Conservation (phyloP, 495 filamentous ascomycete species). For the Collariella sp. region DNA sequence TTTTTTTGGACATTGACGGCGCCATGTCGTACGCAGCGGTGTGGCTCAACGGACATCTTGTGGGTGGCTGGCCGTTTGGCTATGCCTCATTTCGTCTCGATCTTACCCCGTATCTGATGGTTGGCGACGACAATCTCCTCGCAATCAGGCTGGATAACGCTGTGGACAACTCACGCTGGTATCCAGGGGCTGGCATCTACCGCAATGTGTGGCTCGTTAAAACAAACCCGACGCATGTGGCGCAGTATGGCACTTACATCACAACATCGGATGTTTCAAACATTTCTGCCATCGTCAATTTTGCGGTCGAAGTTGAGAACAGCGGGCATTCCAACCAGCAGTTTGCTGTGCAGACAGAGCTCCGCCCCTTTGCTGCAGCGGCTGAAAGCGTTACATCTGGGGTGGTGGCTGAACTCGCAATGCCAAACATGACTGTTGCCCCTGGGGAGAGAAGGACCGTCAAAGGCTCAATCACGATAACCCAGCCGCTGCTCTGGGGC, state of each 20-base stretch:
- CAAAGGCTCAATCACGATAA: constrained; percentile 28
- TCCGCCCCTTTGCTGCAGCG: constrained; percentile 10
- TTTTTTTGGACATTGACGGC: constrained; percentile 43
- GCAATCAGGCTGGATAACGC: constrained; percentile 44
- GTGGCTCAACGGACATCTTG: constrained; percentile 41
- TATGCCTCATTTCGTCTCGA: constrained; percentile 43
- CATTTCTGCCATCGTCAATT: constrained; percentile 30
- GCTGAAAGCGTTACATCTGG: constrained; percentile 16
- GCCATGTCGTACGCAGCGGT: constrained; percentile 42
- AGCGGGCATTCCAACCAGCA: background rate
- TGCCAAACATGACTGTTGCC: constrained; percentile 17
- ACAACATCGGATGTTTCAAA: constrained; percentile 33
- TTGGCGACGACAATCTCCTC: constrained; percentile 31
- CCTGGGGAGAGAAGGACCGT: constrained; percentile 25
- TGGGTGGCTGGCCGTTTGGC: constrained; percentile 45
- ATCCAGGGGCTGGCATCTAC: constrained; percentile 45
- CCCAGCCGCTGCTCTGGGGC: constrained; percentile 40
- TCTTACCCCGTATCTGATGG: constrained; percentile 36
- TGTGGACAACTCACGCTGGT: constrained; percentile 38
- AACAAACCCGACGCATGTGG: constrained; percentile 34
- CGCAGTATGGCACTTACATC: constrained; percentile 38
- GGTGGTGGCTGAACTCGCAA: constrained; percentile 21
- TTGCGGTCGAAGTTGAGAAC: constrained; percentile 37
- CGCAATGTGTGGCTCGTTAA: constrained; percentile 44
- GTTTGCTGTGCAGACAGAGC: background rate